Evolutionary conservation across 2,329 filamentous ascomycete genomes (phyloP), one percentile per base, ranked within the genome.

Genomic region (Trichophyton schoenleinii): DNA sequence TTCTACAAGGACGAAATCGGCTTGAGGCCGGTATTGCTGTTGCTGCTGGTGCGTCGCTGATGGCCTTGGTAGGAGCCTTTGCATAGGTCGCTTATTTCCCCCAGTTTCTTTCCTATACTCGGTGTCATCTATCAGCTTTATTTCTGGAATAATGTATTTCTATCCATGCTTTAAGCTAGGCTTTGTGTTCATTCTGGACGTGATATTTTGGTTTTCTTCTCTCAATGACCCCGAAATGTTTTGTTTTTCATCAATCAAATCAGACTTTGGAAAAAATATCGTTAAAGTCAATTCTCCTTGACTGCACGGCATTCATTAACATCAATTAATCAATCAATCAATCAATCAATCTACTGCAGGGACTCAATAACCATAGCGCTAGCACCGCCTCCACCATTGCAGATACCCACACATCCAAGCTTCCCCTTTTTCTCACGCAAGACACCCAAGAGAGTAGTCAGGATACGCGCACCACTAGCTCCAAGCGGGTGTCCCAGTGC

Each of bases 331-430:
- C 7, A 34, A 11, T 34, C 28, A 28, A 28, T n/a, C 34, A 46
- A 13, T 15, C 15, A n/a, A n/a, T 44, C 11, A 9, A 58, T 42
- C 70, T 70, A 77, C 61, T 73, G 69, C 64, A 79, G 67, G 55
- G 72, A 75, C 81, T 99, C 94, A 70, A 99, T 84, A 65, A 99
- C 89, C 67, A 99, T 79, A 62, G 94, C 94, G 70, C 89, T 95
- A 63, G 94, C 94, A 73, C 94, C 94, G 69, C 94, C 94, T 62
- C 94, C 94, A 67, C 94, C 94, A 76, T 99, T 99, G 85, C 94
- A 99, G 72, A 99, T 97, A 71, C 89, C 94, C 44, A 89, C 92
- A 71, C 86, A 88, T 62, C 94, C 94, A 74, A 97, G 86, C 86
- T 95, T 96, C 70, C 85, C 91, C 75, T 90, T 88, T 82, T 91